Percentiles rank a stretch among this genome's conserved stretches.
Conservation (phyloP, 257 asterid genomes). For the Primulina tabacum region DNA sequence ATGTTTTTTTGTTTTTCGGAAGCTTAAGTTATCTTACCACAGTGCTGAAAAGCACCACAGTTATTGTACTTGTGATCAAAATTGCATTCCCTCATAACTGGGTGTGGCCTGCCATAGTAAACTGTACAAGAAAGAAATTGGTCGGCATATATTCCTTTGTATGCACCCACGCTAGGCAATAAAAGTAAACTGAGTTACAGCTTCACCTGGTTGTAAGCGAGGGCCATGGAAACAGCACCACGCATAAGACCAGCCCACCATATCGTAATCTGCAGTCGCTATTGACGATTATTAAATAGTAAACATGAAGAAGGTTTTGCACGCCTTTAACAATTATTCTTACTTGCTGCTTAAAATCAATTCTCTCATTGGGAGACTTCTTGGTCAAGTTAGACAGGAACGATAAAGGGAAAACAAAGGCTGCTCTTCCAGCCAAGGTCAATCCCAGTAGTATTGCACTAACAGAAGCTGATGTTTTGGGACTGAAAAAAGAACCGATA, state of each 20-base stretch:
- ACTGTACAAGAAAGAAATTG: constrained; percentile 41
- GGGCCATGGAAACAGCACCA: constrained; percentile 99
- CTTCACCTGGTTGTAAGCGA: constrained; percentile 93
- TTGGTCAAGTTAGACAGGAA: constrained; percentile 79
- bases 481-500: constrained; percentile 41
- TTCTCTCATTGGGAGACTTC: constrained; percentile 60
- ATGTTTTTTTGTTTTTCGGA: not conserved
- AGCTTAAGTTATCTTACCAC: constrained; percentile 55
- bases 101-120: constrained; percentile 71
- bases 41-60: constrained; percentile 95
- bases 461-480: constrained; percentile 56
- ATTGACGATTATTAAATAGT: constrained; percentile 5
- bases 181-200: constrained; percentile 6
- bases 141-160: not conserved
- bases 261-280: constrained; percentile 55
- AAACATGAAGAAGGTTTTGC: constrained; percentile 8
- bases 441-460: constrained; percentile 87
- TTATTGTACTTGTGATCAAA: constrained; percentile 93
- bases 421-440: constrained; percentile 87
- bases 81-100: constrained; percentile 66
- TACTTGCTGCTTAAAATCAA: constrained; percentile 77
- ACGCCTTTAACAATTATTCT: constrained; percentile 10
- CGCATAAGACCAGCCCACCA: constrained; percentile 99
- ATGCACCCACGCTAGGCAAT: not conserved
- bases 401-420: constrained; percentile 91